Evolutionary conservation across 208 protist species (phyloP), one percentile per base, ranked within the genome.

Genomic region (Trypanosomatidae sp.): DNA sequence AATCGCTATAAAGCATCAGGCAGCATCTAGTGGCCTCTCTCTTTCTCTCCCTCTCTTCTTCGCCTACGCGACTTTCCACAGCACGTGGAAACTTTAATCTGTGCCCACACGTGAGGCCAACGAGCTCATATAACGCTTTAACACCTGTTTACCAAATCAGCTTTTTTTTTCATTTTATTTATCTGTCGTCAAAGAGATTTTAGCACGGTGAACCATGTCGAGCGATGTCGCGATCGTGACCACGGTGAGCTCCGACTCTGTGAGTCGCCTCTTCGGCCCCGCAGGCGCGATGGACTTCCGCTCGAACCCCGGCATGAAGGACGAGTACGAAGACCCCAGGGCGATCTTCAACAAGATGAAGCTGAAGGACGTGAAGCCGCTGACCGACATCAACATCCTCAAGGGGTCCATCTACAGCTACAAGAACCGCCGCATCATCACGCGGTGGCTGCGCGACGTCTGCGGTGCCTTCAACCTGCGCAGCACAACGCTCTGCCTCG

Each of bases 391-490:
- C 41, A 89, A 74, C 50, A 62, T 91, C 17, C 73, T 96, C 17
- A 92, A 94, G 58, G 79, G 82, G 55, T 81, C 86, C 73, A 86
- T 96, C 52, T 96, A 93, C 79, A 92, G 81, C 70, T 91, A 84
- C 73, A 93, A 92, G 56, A 96, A 96, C 71, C 83, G 91, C 55
- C 82, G 82, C 66, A 91, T 93, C 73, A 92, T 96, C 74, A 90
- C 89, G 15, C 76, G 82, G 13, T 96, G 91, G 89, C 73, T 96
- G 41, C 85, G 91, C 28, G 91, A 96, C 71, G 91, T 94, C 19
- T 96, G 89, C 59, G 74, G 78, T 25, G 87, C 86, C 3, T 93
- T 94, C 66, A 72, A 88, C 65, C 81, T 96, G 62, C 91, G 90
- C 65, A 91, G 77, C 56, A 91, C 88, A 13, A 96, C 91, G 30